Conservation (phyloP, 169 alveolate genomes). For the Plasmodium cynomolgi region DNA sequence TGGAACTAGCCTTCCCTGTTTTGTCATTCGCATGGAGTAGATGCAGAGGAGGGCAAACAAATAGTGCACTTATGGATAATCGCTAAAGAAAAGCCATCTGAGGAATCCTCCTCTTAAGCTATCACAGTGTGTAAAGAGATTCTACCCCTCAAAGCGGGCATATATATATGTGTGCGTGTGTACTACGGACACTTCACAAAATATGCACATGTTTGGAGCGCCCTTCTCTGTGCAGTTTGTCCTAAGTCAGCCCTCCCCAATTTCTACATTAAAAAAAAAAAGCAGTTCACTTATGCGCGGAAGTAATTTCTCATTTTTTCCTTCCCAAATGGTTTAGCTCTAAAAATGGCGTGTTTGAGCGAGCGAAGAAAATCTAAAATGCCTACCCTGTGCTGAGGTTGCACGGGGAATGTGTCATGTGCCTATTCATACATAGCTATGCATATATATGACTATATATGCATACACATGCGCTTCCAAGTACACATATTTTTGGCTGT, state of each 20-base stretch:
- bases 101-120: not conserved
- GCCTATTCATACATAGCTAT: not conserved
- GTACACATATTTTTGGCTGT: not conserved
- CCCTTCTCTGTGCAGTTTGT: not conserved
- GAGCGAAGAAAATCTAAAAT: not conserved
- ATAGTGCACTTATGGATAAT: not conserved
- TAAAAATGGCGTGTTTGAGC: not conserved
- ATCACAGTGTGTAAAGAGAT: not conserved
- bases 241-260: not conserved
- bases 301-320: constrained; percentile 1
- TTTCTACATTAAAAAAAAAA: not conserved
- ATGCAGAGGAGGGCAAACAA: not conserved
- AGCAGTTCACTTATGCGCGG: not conserved
- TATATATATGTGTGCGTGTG: not conserved
- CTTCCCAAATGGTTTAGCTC: not conserved
- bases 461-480: not conserved
- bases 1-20: not conserved
- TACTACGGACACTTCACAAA: not conserved
- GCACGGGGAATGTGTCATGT: not conserved
- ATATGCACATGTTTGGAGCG: not conserved
- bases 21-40: not conserved
- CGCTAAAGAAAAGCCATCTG: not conserved
- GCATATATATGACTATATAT: not conserved
- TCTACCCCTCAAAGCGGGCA: not conserved
- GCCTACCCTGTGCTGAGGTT: not conserved